A percentile compares a stretch with the other conserved stretches of the same genome.
Evolutionary conservation across 768 basidiomycete species (phyloP).

Genomic region (Boletus pseudo-olivaceus): DNA sequence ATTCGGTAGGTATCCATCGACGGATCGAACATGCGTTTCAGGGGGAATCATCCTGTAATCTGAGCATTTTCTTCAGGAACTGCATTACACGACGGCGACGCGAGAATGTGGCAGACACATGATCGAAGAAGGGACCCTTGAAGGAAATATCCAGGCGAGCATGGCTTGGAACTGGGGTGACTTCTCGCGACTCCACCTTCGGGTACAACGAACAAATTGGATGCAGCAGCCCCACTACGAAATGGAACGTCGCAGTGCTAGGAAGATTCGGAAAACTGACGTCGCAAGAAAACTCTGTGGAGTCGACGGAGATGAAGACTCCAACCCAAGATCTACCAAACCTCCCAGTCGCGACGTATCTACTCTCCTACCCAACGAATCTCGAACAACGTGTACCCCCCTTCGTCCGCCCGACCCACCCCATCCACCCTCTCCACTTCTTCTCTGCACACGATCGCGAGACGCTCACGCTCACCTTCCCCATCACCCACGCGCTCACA

Average conservation of each 20-base stretch:
- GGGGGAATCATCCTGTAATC: no score
- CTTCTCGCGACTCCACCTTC: neutral
- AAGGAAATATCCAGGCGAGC: no score
- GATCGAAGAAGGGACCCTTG: neutral
- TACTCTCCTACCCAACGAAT: constrained; percentile 50
- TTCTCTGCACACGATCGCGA: constrained; percentile 48
- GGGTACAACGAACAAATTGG: no score
- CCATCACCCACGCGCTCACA: no score
- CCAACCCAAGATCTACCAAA: neutral
- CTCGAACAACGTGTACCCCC: constrained; percentile 63
- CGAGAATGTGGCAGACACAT: no score
- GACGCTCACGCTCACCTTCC: constrained; percentile 11
- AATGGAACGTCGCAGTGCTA: no score
- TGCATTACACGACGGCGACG: no score
- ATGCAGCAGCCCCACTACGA: no score
- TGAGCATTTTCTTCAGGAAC: neutral
- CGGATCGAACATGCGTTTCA: no score
- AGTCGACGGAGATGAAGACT: neutral
- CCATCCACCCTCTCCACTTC: constrained; percentile 49
- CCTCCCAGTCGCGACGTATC: neutral
- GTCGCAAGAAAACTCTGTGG: neutral
- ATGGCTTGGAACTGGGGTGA: neutral
- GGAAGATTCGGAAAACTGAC: no score
- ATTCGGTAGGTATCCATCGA: no score
- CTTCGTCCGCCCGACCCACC: constrained; percentile 66